These are phyloP conservation scores for Phytopythium helicoides DNA, from an alignment of 352 stramenopile species.

Conservation along the genomic window DNA sequence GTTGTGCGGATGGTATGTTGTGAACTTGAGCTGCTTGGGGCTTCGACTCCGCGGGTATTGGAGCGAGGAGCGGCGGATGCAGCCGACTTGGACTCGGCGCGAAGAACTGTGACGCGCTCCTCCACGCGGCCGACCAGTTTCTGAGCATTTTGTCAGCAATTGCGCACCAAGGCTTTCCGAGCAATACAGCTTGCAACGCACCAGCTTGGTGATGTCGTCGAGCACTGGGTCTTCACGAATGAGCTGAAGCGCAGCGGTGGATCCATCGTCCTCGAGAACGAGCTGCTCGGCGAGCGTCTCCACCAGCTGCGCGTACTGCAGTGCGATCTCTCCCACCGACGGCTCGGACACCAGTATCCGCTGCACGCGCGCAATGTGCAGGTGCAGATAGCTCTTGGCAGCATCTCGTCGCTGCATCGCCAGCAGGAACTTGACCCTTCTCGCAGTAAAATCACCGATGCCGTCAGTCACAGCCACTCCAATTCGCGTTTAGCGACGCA, in stretches of 20 bases:
- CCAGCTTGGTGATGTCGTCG: conserved; percentile 44
- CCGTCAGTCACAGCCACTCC: too few species aligned
- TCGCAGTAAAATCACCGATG: background rate
- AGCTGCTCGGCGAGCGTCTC: conserved; percentile 51
- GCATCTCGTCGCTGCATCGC: conserved; percentile 44
- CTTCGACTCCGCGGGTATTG: background rate
- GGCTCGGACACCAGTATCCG: background rate
- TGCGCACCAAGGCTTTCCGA: too few species aligned
- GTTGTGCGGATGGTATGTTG: background rate
- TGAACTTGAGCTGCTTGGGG: background rate
- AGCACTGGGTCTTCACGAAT: conserved; percentile 36
- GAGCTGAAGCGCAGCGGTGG: conserved; percentile 26
- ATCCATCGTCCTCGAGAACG: conserved; percentile 38
- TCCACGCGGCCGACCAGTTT: conserved; percentile 2
- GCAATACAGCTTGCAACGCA: conserved; percentile 5
- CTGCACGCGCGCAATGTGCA: conserved; percentile 13
- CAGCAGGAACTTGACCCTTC: conserved; percentile 59
- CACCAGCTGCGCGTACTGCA: conserved; percentile 24
- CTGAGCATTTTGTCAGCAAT: background rate
- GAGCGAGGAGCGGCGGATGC: background rate
- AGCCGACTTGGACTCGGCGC: background rate
- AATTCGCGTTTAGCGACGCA: too few species aligned
- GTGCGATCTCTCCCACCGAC: conserved; percentile 1
- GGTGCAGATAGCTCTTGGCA: conserved; percentile 27
- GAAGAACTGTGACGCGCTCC: background rate